Evolutionary conservation across 345 rosid species (phyloP), one percentile per base, ranked within the genome.

Genomic region (Aethionema arabicum): DNA sequence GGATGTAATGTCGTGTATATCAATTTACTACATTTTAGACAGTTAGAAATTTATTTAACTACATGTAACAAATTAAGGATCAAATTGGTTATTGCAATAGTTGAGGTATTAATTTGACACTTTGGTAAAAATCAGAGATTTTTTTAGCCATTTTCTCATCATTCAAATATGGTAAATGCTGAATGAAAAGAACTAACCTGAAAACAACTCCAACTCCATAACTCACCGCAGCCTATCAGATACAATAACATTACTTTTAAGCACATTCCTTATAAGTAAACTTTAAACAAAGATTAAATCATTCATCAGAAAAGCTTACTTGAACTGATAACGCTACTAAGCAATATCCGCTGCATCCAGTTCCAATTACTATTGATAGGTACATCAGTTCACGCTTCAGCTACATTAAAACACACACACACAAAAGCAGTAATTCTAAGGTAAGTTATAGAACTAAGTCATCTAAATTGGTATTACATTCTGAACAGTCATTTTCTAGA

Each of bases 341-440:
- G 78, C 98, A 87, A 60, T 87, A 92, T 11, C 89, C 96, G 10
- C 83, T 74, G 62, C 98, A 85, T 3, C 84, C 89, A 11, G 82
- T 67, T 77, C 96, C 98, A 54, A 92, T 85, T 32, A 83, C 79
- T 72, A 87, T 72, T 4, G 98, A 92, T 68, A 92, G 61, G 52
- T 87, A 71, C 79, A 77, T 75, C 67, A 92, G 72, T 47, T 92
- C 98, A 67, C 85, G 80, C 69, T 92, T 89, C 67, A 84, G 66
- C 98, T 92, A 75, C 75, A 77, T 52, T 37, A 65, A 32, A 41
- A 71, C 67, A 47, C 41, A 71, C 67, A 47, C 41, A 53, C 27
- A 50, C 52, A 50, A 38, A 59, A 60, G 40, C 57, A 77, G 35
- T 29, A 8, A 65, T 51, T 58, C 44, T 15, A 45, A 57, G 11